A percentile compares a stretch with the other conserved stretches of the same genome.
phyloP scores from a whole-genome alignment of 371 early-diverging fungal genomes.

The Mucor plumbeus region DNA sequence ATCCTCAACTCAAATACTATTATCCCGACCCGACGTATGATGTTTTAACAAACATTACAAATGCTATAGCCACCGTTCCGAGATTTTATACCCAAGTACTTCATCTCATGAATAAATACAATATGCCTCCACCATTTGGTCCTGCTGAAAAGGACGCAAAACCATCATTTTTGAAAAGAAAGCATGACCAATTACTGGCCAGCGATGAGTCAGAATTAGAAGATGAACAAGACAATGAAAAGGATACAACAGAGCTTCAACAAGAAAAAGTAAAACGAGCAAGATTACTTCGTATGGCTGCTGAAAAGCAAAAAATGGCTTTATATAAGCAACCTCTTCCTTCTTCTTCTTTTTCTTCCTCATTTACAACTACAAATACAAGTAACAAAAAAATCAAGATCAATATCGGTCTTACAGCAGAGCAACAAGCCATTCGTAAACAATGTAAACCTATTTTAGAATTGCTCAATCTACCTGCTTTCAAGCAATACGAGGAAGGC shows the following conservation, averaged over 20 bases:
- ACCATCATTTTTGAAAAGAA: constrained; percentile 41
- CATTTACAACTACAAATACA: neutral
- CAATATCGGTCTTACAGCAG: constrained; percentile 8
- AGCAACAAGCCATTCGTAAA: constrained; percentile 17
- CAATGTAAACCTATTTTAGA: constrained; percentile 27
- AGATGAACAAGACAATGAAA: constrained; percentile 37
- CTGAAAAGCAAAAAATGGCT: constrained; percentile 30
- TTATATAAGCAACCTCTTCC: neutral
- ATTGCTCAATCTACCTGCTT: constrained; percentile 31
- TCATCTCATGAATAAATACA: constrained; percentile 78
- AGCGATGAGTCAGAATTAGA: constrained; percentile 68
- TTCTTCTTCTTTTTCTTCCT: neutral
- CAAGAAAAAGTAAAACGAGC: constrained; percentile 33
- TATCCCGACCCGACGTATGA: constrained; percentile 64
- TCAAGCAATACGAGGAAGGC: constrained; percentile 40
- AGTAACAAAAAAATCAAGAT: constrained; percentile 9
- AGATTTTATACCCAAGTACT: constrained; percentile 68
- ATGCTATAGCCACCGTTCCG: constrained; percentile 59
- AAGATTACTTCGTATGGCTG: constrained; percentile 26
- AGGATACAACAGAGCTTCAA: constrained; percentile 12
- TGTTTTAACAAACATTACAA: constrained; percentile 52
- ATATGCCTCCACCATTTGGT: constrained; percentile 70
- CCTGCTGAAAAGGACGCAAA: constrained; percentile 35
- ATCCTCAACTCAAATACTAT: constrained; percentile 54
- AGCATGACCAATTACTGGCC: constrained; percentile 49